Evolutionary conservation across 2,329 filamentous ascomycete genomes (phyloP), one percentile per base, ranked within the genome.

Genomic region (Myriosclerotinia scirpicola): DNA sequence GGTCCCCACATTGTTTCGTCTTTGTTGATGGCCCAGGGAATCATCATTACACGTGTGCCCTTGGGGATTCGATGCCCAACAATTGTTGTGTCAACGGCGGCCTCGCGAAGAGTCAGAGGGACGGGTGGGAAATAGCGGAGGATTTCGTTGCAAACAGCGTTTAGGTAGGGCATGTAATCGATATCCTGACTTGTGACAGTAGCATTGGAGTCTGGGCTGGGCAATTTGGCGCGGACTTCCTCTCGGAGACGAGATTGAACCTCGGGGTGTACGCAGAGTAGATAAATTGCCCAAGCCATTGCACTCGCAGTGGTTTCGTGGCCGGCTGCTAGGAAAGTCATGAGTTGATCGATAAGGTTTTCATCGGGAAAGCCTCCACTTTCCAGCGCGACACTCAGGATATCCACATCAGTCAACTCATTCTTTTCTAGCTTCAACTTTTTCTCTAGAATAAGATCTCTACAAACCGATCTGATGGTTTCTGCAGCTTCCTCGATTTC

Each of bases 281-380:
- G 80, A 75, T 92, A 91, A 9, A 87, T 78, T 3, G 88, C 85
- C 90, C 90, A 94, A n/a, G 88, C 90, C 75, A 95, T 82, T 22
- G 90, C 84, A 0, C 87, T 84, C 0, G 91, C 87, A 0, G 90
- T 93, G 0, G 91, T 94, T 78, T 94, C 90, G 76, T 94, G 91
- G 30, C 89, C 89, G 0, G 92, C 92, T 0, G 89, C 90, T 6
- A 96, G 84, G 80, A 96, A 95, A 0, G 91, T 96, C 91, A 96
- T 95, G 75, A 95, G 85, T 78, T 96, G 92, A 76, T 95, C 90
- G 46, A 92, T 85, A n/a, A 96, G 84, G 68, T 92, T 87, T 59
- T 92, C 90, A 69, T 95, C 91, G 15, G 80, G 84, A 78, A 96
- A 95, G 7, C 82, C 86, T 56, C 90, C 90, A 50, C 87, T 92